Evolutionary conservation across 2,329 filamentous ascomycete genomes (phyloP).

Genomic region (Colletotrichum salicis): DNA sequence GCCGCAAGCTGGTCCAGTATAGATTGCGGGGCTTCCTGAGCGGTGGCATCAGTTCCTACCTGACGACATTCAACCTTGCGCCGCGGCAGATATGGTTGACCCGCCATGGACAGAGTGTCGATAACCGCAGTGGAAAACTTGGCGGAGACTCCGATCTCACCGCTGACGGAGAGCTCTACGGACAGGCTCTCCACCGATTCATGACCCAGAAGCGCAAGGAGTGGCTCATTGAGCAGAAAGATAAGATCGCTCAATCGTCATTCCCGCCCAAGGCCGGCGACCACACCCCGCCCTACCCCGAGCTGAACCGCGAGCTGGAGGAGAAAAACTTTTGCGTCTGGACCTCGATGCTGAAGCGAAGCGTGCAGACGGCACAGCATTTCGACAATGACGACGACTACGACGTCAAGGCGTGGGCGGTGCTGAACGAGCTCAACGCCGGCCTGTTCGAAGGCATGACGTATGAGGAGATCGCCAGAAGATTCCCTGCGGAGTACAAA

Average conservation of each 20-base stretch:
- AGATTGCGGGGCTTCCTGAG: slow-evolving; percentile 92
- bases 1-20: slow-evolving; percentile 90
- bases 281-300: slow-evolving; percentile 93
- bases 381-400: slow-evolving; percentile 95
- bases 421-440: slow-evolving; percentile 96
- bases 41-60: slow-evolving; percentile 90
- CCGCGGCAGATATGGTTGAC: slow-evolving; percentile 99
- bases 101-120: slow-evolving; percentile 88
- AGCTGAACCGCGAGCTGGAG: slow-evolving; percentile 75
- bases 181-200: slow-evolving; percentile 81
- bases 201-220: slow-evolving; percentile 81
- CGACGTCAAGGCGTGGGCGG: slow-evolving; percentile 96
- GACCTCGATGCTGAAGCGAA: slow-evolving; percentile 96
- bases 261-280: slow-evolving; percentile 94
- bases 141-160: slow-evolving; percentile 91
- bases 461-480: slow-evolving; percentile 86
- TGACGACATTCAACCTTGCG: slow-evolving; percentile 96
- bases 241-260: slow-evolving; percentile 78
- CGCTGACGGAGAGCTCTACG: slow-evolving; percentile 82
- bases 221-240: slow-evolving; percentile 86
- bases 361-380: slow-evolving; percentile 85
- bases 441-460: slow-evolving; percentile 95
- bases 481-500: slow-evolving; percentile 82
- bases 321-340: slow-evolving; percentile 97
- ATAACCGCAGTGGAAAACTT: slow-evolving; percentile 89